These are phyloP conservation scores for Coccomyxa sp. DNA, from an alignment of 139 green algal species.

Conservation along the genomic window DNA sequence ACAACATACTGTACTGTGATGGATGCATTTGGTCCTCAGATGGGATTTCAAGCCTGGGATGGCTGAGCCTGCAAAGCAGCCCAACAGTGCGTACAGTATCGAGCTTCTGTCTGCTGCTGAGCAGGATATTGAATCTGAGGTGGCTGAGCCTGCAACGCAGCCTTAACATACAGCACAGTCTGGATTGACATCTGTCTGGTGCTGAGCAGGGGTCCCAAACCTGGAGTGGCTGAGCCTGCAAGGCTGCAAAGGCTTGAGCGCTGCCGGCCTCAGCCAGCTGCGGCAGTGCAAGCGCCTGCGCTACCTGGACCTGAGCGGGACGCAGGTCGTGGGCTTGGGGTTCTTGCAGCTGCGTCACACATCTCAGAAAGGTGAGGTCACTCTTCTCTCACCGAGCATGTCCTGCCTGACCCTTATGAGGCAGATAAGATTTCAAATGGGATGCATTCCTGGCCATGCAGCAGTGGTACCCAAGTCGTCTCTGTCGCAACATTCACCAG, in stretches of 20 bases:
- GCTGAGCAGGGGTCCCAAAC: background rate
- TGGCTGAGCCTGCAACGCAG: background rate
- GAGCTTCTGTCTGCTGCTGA: background rate
- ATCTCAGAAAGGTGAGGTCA: too few species aligned
- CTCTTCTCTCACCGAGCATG: too few species aligned
- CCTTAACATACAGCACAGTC: background rate
- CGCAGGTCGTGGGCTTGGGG: background rate
- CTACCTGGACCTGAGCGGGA: background rate
- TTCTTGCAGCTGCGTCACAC: too few species aligned
- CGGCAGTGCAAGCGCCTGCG: background rate
- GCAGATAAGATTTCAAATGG: too few species aligned
- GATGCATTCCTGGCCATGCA: too few species aligned
- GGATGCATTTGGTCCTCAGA: background rate
- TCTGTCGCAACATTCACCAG: too few species aligned
- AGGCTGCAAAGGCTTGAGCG: background rate
- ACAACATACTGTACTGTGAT: too few species aligned
- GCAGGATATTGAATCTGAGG: background rate
- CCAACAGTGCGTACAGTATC: background rate
- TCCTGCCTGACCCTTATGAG: too few species aligned
- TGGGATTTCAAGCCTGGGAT: background rate
- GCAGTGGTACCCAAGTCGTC: too few species aligned
- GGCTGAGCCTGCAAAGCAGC: background rate
- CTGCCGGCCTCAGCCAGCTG: background rate
- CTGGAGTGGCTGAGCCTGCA: background rate
- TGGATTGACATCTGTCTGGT: background rate